Evolutionary conservation across 495 filamentous ascomycete genomes (phyloP).

Genomic region (Neurospora sp.): DNA sequence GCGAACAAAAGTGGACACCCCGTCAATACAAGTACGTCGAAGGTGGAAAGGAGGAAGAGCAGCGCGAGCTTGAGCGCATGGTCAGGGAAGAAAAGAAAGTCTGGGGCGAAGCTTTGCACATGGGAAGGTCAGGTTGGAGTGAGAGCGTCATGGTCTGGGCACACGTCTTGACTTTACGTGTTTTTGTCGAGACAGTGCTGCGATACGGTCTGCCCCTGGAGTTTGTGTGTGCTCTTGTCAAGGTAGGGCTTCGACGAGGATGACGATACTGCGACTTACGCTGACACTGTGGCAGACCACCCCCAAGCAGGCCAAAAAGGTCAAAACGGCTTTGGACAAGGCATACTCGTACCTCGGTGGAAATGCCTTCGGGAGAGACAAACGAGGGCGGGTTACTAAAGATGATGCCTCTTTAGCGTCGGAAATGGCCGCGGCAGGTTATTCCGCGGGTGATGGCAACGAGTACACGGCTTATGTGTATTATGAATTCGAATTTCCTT

Average conservation of each 20-base stretch:
- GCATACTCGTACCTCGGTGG: slow-evolving; percentile 88
- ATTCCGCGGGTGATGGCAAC: slow-evolving; percentile 52
- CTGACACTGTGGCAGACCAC: slow-evolving; percentile 53
- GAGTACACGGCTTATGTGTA: slow-evolving; percentile 96
- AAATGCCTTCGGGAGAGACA: slow-evolving; percentile 89
- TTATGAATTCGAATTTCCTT: slow-evolving; percentile 80
- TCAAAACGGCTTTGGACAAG: slow-evolving; percentile 68
- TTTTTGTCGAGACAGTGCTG: slow-evolving; percentile 95
- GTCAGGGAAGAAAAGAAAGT: slow-evolving; percentile 73
- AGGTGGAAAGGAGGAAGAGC: slow-evolving; percentile 79
- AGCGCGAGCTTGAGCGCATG: slow-evolving; percentile 70
- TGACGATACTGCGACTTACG: not conserved
- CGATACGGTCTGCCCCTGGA: slow-evolving; percentile 85
- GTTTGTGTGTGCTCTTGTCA: slow-evolving; percentile 73
- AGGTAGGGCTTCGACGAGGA: slow-evolving; percentile 47
- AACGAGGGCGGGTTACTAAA: slow-evolving; percentile 80
- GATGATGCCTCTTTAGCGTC: slow-evolving; percentile 67
- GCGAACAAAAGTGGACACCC: slow-evolving; percentile 88
- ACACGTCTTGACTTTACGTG: slow-evolving; percentile 79
- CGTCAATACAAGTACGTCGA: slow-evolving; percentile 89
- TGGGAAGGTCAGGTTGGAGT: slow-evolving; percentile 81
- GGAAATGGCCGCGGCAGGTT: slow-evolving; percentile 64
- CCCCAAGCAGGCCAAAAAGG: slow-evolving; percentile 69
- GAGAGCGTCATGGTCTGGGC: slow-evolving; percentile 93
- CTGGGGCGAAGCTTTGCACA: slow-evolving; percentile 79